Conservation (phyloP, 345 rosid genomes). For the Aegle marmelos region DNA sequence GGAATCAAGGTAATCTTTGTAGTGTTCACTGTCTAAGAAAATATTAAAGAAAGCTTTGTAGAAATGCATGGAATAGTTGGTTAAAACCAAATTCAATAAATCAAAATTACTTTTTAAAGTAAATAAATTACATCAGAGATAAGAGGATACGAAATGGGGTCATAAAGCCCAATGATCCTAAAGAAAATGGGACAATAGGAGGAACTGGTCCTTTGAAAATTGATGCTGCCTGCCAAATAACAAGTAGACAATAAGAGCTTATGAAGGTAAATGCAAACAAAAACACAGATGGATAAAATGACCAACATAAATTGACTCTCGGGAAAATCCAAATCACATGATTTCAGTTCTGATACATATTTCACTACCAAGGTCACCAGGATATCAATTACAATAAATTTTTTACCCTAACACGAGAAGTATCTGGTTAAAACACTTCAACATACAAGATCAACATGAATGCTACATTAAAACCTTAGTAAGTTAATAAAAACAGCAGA, state of each 20-base stretch:
- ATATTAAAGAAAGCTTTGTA: constrained; percentile 35
- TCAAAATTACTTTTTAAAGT: background rate
- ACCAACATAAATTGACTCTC: background rate
- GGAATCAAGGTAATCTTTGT: constrained; percentile 76
- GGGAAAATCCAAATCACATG: background rate
- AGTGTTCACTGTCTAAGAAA: constrained; percentile 73
- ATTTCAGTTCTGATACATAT: background rate
- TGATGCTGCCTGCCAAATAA: constrained; percentile 82
- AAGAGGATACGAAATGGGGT: constrained; percentile 95
- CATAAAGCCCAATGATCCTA: constrained; percentile 99
- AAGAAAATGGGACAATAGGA: constrained; percentile 89
- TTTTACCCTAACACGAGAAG: background rate
- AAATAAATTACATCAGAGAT: background rate
- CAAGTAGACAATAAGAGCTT: constrained; percentile 13
- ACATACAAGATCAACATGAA: background rate
- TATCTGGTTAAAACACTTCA: background rate
- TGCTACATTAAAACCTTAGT: background rate
- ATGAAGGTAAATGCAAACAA: constrained; percentile 9
- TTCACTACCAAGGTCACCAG: background rate
- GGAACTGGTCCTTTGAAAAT: constrained; percentile 99
- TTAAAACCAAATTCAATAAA: background rate
- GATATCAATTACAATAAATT: constrained; percentile 2
- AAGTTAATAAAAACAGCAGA: background rate
- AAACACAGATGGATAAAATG: background rate
- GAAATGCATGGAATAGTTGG: background rate